phyloP scores from a whole-genome alignment of 2,329 filamentous ascomycete genomes.

The Trichoderma sp. region DNA sequence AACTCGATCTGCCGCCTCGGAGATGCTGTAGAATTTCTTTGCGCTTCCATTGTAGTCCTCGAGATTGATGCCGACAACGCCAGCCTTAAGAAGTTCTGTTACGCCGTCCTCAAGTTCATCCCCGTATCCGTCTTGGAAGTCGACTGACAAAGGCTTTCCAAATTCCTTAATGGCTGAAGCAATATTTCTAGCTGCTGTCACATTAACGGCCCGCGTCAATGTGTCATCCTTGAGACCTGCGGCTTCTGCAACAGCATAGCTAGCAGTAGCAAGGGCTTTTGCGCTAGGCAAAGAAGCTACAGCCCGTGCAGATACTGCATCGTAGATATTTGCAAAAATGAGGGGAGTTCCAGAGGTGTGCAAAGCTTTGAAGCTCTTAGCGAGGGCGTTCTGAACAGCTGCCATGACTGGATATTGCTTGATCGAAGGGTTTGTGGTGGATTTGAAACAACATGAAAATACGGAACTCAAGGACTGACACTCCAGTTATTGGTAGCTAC shows the following conservation, averaged over 20 bases:
- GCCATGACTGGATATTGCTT: not conserved
- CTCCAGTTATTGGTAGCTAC: not conserved
- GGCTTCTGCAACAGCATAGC: conserved; percentile 5
- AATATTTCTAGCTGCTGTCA: not conserved
- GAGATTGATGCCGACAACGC: conserved; percentile 10
- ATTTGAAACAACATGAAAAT: not conserved
- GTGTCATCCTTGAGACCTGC: conserved; percentile 1
- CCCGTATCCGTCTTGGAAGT: conserved; percentile 11
- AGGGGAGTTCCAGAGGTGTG: not conserved
- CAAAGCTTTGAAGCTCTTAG: not conserved
- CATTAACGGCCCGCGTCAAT: not conserved
- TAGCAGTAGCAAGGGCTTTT: conserved; percentile 7
- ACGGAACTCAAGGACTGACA: not conserved
- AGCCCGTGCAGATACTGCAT: not conserved
- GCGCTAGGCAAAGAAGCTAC: not conserved
- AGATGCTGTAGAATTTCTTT: not conserved
- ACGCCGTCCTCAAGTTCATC: conserved; percentile 2
- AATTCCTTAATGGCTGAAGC: conserved; percentile 1
- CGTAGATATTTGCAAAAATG: not conserved
- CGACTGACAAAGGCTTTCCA: conserved; percentile 2
- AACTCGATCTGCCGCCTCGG: not conserved
- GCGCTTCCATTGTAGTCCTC: conserved; percentile 4
- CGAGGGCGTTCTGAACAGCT: not conserved
- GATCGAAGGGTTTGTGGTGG: not conserved
- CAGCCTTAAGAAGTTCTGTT: not conserved